phyloP scores from a whole-genome alignment of 805 yeast species.

The Blastobotrys americana region DNA sequence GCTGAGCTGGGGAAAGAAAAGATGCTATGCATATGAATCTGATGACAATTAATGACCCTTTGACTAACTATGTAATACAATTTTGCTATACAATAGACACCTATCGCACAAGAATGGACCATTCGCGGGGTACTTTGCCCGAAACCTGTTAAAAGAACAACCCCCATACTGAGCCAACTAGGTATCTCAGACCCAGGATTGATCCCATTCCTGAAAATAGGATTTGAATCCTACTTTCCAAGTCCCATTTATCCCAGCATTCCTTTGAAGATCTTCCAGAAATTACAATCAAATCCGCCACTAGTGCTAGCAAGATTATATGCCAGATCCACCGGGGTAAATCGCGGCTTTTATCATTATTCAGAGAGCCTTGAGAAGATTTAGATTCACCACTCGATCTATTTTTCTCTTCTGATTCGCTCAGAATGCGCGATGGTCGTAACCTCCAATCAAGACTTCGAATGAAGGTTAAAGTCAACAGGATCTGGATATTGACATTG shows the following conservation, averaged over 20 bases:
- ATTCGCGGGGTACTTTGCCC: too few species aligned
- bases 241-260: background rate
- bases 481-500: slow-evolving; percentile 10
- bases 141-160: too few species aligned
- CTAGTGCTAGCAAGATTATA: background rate
- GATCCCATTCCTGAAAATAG: background rate
- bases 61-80: too few species aligned
- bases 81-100: too few species aligned
- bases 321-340: background rate
- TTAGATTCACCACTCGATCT: background rate
- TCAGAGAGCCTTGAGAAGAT: background rate
- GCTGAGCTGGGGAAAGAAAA: background rate
- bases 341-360: too few species aligned
- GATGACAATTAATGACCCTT: too few species aligned
- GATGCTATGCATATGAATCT: background rate
- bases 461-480: slow-evolving; percentile 7
- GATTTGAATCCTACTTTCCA: background rate
- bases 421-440: slow-evolving; percentile 5
- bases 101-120: too few species aligned
- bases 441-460: slow-evolving; percentile 10
- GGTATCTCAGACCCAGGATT: background rate
- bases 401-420: background rate
- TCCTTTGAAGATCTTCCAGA: background rate
- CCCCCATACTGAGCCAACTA: background rate
- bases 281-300: background rate